Percentiles rank a stretch among this genome's conserved stretches.
phyloP scores from a whole-genome alignment of 306 rosid genomes.

The Hippophae gyantsensis region DNA sequence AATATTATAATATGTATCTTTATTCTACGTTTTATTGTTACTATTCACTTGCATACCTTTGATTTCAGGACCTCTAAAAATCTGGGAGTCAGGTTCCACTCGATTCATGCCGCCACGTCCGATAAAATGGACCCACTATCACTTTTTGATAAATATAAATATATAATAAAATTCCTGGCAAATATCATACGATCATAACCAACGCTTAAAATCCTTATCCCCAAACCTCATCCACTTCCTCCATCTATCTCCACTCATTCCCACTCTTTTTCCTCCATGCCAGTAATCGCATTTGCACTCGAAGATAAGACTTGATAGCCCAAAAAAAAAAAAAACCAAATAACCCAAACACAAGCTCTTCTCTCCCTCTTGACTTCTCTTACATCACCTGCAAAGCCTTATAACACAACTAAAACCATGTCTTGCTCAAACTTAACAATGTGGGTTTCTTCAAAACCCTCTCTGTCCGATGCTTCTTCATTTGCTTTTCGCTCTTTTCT shows the following conservation, averaged over 20 bases:
- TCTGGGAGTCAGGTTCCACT: no score
- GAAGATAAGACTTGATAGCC: conserved; percentile 20
- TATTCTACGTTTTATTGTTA: no score
- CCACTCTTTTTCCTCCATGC: conserved; percentile 17
- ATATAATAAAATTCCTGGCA: not conserved
- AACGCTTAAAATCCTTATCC: conserved; percentile 43
- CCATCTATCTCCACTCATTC: conserved; percentile 42
- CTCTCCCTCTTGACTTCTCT: conserved; percentile 3
- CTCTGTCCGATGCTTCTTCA: conserved; percentile 52
- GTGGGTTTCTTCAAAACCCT: conserved; percentile 53
- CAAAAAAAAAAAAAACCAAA: conserved; percentile 5
- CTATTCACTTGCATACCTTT: no score
- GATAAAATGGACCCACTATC: not conserved
- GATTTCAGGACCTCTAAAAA: no score
- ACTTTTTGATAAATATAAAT: not conserved
- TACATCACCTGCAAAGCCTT: conserved; percentile 1
- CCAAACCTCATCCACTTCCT: conserved; percentile 38
- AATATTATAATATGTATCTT: no score
- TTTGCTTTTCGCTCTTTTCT: conserved; percentile 53
- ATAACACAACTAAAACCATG: conserved; percentile 16
- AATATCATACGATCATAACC: conserved; percentile 7
- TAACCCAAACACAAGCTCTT: conserved; percentile 7
- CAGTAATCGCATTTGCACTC: not conserved
- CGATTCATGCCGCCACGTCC: no score
- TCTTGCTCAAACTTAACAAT: conserved; percentile 39